Base-by-base conservation (phyloP, 305 asterid genomes). In the Solanum aculeatissimum region DNA sequence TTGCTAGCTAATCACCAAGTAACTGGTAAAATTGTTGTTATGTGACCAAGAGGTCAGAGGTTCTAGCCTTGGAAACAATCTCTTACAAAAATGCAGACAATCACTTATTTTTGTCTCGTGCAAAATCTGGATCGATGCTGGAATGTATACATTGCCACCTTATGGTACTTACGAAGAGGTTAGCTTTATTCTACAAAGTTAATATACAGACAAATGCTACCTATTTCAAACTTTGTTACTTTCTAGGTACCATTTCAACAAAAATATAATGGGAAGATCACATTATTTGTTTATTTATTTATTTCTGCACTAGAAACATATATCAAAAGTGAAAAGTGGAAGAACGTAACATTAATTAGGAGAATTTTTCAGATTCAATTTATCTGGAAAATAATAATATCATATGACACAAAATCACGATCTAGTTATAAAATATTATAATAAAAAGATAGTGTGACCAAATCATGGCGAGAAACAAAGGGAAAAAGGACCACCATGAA, bases 401-500 rank as follows among this genome's bases (percentile, higher is more conserved):
- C 19, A 69, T 19, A 35, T 16, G 77, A 38, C 77, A 11, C 51
- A 69, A 69, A 38, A 40, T 69, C 77, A 38, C 16, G 77, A 69
- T 38, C 16, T 18, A 9, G 23, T 66, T 16, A 18, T 9, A 69
- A 69, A 38, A 35, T 65, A 3, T 9, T 47, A 12, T 47, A 35
- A 13, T 65, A 66, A 16, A 25, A 43, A 75, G 63, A 49, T 75
- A 9, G 63, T 49, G 82, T 75, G 60, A 29, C 57, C 63, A 75
- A 27, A 75, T 75, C 63, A 75, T 49, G 58, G 35, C 27, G 42
- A 23, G 82, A 49, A 45, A 27, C 82, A 49, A 49, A 45, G 19
- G 25, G 57, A 70, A 68, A 63, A 84, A 83, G 87, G 86, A 89
- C 85, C 95, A 87, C 89, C 80, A 88, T 87, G 91, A 83, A 87